Base-by-base conservation (phyloP, 345 rosid genomes). In the Jatropha curcas region DNA sequence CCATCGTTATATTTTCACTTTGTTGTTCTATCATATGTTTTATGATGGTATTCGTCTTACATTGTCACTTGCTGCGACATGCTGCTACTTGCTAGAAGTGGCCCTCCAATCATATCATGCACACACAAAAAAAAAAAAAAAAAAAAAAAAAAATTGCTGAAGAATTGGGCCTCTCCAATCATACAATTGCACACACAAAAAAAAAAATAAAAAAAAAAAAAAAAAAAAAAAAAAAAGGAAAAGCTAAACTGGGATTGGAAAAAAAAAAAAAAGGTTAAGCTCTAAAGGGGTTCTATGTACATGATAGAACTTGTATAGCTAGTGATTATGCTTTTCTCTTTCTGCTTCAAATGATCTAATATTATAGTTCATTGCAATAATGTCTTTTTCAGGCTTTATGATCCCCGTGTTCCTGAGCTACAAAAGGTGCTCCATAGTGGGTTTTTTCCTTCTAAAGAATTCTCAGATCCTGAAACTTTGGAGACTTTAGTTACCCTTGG, bases 341-440 rank as follows among this genome's bases (percentile, higher is more conserved):
- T 22, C 37, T 41, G 20, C 50, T 68, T 35, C 17, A 22, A 68
- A 53, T 14, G 24, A 20, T 69, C 16, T 48, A 20, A 16, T 22
- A 67, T 60, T 39, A 28, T 20, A 39, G 19, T 69, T 73, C 41
- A 70, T 77, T 67, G 53, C 60, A 46, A 12, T 65, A 43, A 68
- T 84, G 28, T 63, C 81, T 78, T 84, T 86, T 79, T 51, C 92
- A 94, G 98, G 88, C 93, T 91, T 61, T 91, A 94, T 60, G 98
- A 94, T 85, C 98, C 98, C 80, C 94, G 93, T 31, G 78, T 88
- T 68, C 87, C 87, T 83, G 91, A 79, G 77, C 86, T 88, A 60
- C 80, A 69, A 31, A 85, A 84, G 76, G 59, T 91, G 81, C 94
- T 94, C 55, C 92, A 90, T 66, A 77, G 68, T 77, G 92, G 86